Evolutionary conservation across 2,329 filamentous ascomycete species (phyloP).

Genomic region (Trichoderma lentiforme): DNA sequence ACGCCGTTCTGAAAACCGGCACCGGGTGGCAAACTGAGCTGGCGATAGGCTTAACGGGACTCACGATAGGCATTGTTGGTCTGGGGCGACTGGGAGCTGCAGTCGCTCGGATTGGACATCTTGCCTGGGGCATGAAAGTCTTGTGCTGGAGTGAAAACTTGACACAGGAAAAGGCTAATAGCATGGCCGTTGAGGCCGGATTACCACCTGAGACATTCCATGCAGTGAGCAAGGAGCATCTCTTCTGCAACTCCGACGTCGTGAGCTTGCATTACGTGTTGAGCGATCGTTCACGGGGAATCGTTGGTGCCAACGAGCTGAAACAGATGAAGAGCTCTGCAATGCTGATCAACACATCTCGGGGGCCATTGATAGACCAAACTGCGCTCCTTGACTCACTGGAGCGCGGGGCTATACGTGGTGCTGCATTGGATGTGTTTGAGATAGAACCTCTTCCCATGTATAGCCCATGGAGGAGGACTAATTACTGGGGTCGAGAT

Average conservation of each 20-base stretch:
- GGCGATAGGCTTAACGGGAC: not conserved
- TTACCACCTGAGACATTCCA: conserved; percentile 56
- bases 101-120: not conserved
- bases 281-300: conserved; percentile 57
- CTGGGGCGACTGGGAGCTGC: not conserved
- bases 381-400: conserved; percentile 57
- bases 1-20: not conserved
- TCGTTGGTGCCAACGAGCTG: conserved; percentile 57
- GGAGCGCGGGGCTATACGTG: conserved; percentile 57
- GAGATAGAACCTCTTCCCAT: conserved; percentile 63
- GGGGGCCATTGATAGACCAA: conserved; percentile 68
- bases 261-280: conserved; percentile 64
- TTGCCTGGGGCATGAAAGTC: conserved; percentile 51
- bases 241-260: conserved; percentile 45
- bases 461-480: not conserved
- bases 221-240: conserved; percentile 58
- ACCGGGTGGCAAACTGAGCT: not conserved
- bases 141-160: conserved; percentile 63
- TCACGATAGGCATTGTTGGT: not conserved
- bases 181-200: conserved; percentile 51
- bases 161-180: conserved; percentile 60
- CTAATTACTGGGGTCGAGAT: conserved; percentile 33
- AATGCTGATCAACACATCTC: conserved; percentile 68
- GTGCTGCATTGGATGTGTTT: conserved; percentile 71
- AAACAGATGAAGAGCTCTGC: conserved; percentile 59